A percentile compares a stretch with the other conserved stretches of the same genome.
Conservation (phyloP, 345 rosid genomes). For the Eucalyptus grandis region DNA sequence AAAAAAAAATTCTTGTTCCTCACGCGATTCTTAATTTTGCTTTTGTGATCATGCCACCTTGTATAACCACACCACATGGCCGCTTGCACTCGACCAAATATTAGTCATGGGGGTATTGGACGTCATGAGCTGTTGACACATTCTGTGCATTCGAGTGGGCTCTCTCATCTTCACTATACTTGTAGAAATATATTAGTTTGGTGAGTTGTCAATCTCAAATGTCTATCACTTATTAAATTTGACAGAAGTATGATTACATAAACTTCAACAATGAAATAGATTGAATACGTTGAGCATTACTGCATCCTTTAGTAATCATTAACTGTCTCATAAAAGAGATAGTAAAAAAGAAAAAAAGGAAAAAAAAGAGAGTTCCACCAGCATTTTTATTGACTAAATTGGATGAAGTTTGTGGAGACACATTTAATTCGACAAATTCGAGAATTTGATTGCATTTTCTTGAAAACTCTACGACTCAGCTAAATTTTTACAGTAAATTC, state of each 20-base stretch:
- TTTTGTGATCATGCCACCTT: neutral
- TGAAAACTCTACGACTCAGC: rapidly evolving
- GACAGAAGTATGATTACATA: neutral
- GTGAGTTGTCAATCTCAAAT: neutral
- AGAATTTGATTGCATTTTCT: too few species aligned
- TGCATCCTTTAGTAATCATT: neutral
- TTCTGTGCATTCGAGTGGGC: neutral
- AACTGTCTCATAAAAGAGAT: neutral
- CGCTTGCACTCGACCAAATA: neutral
- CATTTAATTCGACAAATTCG: too few species aligned
- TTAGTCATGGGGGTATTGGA: neutral
- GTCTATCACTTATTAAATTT: neutral
- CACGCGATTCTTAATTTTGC: neutral
- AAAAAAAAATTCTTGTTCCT: neutral
- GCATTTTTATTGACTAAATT: too few species aligned
- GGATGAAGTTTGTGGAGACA: neutral
- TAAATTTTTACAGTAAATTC: too few species aligned
- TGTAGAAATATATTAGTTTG: neutral
- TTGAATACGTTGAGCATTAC: neutral
- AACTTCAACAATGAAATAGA: neutral
- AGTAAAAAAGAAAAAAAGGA: rapidly evolving
- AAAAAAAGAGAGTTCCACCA: neutral
- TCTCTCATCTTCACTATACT: neutral
- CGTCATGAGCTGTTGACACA: neutral
- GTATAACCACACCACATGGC: neutral